A percentile compares a stretch with the other conserved stretches of the same genome.
These are phyloP conservation scores for Epichloe sp. DNA, from an alignment of 2,329 filamentous ascomycete genomes.

Conservation along the genomic window DNA sequence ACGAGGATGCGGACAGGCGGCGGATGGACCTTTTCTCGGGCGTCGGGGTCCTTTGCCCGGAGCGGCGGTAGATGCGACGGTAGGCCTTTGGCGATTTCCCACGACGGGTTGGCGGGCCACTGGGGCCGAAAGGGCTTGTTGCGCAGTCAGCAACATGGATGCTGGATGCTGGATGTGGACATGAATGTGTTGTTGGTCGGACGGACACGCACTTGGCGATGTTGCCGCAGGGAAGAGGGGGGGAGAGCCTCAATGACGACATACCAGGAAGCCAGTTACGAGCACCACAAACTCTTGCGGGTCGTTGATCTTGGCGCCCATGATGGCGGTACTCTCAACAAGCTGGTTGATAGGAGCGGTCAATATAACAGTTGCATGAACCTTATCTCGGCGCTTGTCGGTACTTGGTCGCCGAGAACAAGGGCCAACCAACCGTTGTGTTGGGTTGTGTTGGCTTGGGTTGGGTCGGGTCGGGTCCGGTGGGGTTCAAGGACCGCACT, in stretches of 20 bases:
- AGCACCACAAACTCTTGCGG: constrained; percentile 42
- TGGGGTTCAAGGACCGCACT: too few relatives aligned
- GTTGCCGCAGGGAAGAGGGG: not conserved
- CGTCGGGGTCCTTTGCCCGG: constrained; percentile 26
- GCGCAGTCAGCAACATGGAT: constrained; percentile 7
- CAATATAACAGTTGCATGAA: too few relatives aligned
- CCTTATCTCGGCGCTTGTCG: too few relatives aligned
- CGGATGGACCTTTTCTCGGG: constrained; percentile 17
- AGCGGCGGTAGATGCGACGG: constrained; percentile 47
- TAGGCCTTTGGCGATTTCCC: constrained; percentile 60
- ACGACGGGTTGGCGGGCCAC: constrained; percentile 66
- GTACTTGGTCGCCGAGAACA: too few relatives aligned
- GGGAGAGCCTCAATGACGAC: constrained; percentile 12
- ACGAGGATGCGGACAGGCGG: constrained; percentile 47
- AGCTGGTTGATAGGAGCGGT: not conserved
- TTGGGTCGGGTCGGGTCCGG: too few relatives aligned
- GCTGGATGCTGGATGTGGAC: not conserved
- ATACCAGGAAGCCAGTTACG: constrained; percentile 49
- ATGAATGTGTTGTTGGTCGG: too few relatives aligned
- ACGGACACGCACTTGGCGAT: not conserved
- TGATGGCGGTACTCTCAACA: constrained; percentile 5
- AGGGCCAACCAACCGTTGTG: too few relatives aligned
- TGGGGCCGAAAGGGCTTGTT: constrained; percentile 55
- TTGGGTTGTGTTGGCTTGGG: too few relatives aligned
- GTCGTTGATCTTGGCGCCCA: constrained; percentile 23